phyloP scores from a whole-genome alignment of 768 basidiomycete species.

The Termitomyces sp. region DNA sequence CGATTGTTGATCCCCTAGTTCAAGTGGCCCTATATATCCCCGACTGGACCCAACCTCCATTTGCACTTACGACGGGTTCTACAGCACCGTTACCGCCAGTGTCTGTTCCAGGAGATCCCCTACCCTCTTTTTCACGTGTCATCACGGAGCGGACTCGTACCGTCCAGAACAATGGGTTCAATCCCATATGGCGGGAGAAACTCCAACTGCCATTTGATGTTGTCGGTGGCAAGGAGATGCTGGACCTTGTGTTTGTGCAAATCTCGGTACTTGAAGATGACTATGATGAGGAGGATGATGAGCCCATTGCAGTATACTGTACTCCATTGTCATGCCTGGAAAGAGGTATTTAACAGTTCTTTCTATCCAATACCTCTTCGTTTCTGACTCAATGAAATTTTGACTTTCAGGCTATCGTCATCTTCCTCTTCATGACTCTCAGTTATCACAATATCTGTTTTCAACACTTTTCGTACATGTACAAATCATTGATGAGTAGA shows the following conservation, averaged over 20 bases:
- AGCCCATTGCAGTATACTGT: slow-evolving; percentile 71
- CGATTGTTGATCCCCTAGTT: slow-evolving; percentile 66
- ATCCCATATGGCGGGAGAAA: slow-evolving; percentile 80
- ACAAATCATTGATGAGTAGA: slow-evolving; percentile 30
- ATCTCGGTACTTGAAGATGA: slow-evolving; percentile 70
- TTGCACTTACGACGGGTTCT: slow-evolving; percentile 7
- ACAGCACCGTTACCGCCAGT: slow-evolving; percentile 17
- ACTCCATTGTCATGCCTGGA: slow-evolving; percentile 65
- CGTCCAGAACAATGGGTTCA: slow-evolving; percentile 39
- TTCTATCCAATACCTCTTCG: not conserved
- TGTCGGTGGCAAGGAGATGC: slow-evolving; percentile 68
- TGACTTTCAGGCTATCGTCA: slow-evolving; percentile 73
- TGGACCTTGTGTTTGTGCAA: slow-evolving; percentile 77
- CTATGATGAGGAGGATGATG: slow-evolving; percentile 45
- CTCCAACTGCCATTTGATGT: slow-evolving; percentile 71
- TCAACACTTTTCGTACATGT: slow-evolving; percentile 87
- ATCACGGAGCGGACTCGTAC: slow-evolving; percentile 48
- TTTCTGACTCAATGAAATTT: not conserved
- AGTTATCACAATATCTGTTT: slow-evolving; percentile 85
- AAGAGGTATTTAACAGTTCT: slow-evolving; percentile 43
- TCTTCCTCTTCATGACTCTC: slow-evolving; percentile 82
- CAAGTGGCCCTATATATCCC: slow-evolving; percentile 76
- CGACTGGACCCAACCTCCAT: slow-evolving; percentile 48
- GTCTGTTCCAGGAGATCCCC: slow-evolving; percentile 18
- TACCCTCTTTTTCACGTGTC: slow-evolving; percentile 32